Base-by-base conservation (phyloP, 257 asterid species). In the Lavandula angustifolia region DNA sequence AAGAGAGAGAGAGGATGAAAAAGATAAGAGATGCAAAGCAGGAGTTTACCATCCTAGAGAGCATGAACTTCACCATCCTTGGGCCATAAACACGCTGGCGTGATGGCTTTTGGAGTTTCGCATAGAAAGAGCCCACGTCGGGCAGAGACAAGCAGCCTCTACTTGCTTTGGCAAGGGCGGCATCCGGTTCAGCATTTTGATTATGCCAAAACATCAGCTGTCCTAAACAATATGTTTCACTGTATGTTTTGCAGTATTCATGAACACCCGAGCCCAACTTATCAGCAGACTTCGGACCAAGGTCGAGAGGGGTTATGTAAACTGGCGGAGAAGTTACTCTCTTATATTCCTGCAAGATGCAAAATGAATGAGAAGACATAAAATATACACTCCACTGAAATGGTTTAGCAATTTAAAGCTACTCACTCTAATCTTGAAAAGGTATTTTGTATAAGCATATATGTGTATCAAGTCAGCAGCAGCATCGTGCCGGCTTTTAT, bases 381-480 rank as follows among this genome's bases (percentile, higher is more conserved):
- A 51, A 64, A 42, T 31, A 11, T 9, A 44, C 27, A 51, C 54
- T 57, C 17, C 6, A 52, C 29, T 49, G 38, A 32, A 76, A n/a
- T 17, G 67, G 46, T 53, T 32, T 63, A 57, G 64, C 49, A 46
- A 1, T 32, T 54, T 42, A 33, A 41, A 65, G 58, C 37, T 49
- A 82, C 95, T 72, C 77, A 94, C 99, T 77, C 84, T 77, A 64
- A 90, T 75, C 80, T 80, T 84, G 75, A 90, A 79, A 73, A 87
- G 83, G 53, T 66, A 80, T 75, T 94, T 87, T 40, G 99, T 94
- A 79, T 87, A 72, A 77, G 99, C 99, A 73, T 85, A 86, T 78
- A 86, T 54, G 72, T 94, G 97, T 72, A 94, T 86, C 87, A 94
- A 80, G 86, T 94, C 99, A 76, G 99, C 97, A 75, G 96, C 98